phyloP scores from a whole-genome alignment of 176 grass and related monocot genomes.

The Oryza nivara region DNA sequence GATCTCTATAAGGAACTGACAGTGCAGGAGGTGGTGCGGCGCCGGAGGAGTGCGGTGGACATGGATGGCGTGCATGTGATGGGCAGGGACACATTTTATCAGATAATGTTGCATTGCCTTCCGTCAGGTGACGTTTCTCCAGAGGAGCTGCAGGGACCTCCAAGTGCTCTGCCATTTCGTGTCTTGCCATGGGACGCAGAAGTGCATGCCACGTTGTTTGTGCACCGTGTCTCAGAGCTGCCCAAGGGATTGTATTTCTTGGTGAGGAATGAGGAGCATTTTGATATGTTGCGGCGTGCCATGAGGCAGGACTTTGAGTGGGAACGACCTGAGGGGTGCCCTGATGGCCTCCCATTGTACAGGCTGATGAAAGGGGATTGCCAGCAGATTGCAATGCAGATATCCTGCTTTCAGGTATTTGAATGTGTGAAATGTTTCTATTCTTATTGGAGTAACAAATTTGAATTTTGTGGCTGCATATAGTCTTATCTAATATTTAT shows the following conservation, averaged over 20 bases:
- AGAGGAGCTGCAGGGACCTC: slow-evolving; percentile 60
- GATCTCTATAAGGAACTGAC: slow-evolving; percentile 64
- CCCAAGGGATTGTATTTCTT: slow-evolving; percentile 83
- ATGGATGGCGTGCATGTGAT: slow-evolving; percentile 77
- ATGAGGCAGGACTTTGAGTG: slow-evolving; percentile 84
- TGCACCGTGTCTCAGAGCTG: slow-evolving; percentile 67
- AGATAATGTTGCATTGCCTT: slow-evolving; percentile 81
- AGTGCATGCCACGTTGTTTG: slow-evolving; percentile 81
- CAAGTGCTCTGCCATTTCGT: slow-evolving; percentile 69
- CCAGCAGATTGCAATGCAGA: slow-evolving; percentile 70
- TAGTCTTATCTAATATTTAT: not conserved
- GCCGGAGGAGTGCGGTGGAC: slow-evolving; percentile 73
- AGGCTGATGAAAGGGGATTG: slow-evolving; percentile 74
- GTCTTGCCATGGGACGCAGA: slow-evolving; percentile 84
- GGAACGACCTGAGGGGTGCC: slow-evolving; percentile 70
- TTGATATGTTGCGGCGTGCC: slow-evolving; percentile 56
- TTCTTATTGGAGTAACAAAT: not conserved
- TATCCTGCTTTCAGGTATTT: slow-evolving; percentile 85
- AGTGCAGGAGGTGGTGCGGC: slow-evolving; percentile 61
- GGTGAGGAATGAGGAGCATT: slow-evolving; percentile 83
- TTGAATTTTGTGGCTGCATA: not conserved
- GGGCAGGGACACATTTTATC: slow-evolving; percentile 72
- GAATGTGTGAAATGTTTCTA: not conserved
- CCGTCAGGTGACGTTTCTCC: slow-evolving; percentile 63
- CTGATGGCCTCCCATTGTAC: slow-evolving; percentile 72